These are phyloP conservation scores for Cicer arietinum DNA, from an alignment of 306 rosid species.

Conservation along the genomic window DNA sequence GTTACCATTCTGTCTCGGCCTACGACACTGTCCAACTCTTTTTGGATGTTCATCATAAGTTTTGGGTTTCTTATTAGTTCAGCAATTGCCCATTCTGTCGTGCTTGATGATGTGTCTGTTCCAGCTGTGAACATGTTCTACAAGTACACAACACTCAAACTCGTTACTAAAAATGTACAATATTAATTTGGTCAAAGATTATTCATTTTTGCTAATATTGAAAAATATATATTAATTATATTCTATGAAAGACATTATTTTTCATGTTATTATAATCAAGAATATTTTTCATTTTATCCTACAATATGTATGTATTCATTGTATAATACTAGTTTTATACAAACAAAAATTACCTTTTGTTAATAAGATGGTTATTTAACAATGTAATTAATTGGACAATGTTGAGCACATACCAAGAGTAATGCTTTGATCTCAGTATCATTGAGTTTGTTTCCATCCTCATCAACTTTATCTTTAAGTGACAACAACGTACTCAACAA, in stretches of 20 bases:
- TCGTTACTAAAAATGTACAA: neutral
- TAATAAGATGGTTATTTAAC: neutral
- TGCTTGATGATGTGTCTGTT: conserved; percentile 84
- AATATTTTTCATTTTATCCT: too few relatives aligned
- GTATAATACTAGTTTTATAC: too few relatives aligned
- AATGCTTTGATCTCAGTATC: conserved; percentile 79
- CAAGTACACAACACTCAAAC: neutral
- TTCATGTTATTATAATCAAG: too few relatives aligned
- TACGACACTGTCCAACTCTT: conserved; percentile 64
- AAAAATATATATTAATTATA: too few relatives aligned
- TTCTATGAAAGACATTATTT: too few relatives aligned
- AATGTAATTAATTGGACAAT: neutral
- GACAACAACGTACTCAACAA: conserved; percentile 62
- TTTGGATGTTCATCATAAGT: conserved; percentile 53
- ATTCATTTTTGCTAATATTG: too few relatives aligned
- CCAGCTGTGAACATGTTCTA: conserved; percentile 78
- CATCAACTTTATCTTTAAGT: conserved; percentile 46
- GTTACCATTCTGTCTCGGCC: conserved; percentile 61
- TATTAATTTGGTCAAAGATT: too few relatives aligned
- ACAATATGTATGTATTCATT: too few relatives aligned
- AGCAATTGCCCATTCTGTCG: conserved; percentile 79
- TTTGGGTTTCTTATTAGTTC: conserved; percentile 65
- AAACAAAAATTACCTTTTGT: too few relatives aligned
- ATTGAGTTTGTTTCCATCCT: conserved; percentile 51
- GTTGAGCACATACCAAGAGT: conserved; percentile 54